Conservation (phyloP, 176 grass and related monocot genomes). For the Eleusine indica region DNA sequence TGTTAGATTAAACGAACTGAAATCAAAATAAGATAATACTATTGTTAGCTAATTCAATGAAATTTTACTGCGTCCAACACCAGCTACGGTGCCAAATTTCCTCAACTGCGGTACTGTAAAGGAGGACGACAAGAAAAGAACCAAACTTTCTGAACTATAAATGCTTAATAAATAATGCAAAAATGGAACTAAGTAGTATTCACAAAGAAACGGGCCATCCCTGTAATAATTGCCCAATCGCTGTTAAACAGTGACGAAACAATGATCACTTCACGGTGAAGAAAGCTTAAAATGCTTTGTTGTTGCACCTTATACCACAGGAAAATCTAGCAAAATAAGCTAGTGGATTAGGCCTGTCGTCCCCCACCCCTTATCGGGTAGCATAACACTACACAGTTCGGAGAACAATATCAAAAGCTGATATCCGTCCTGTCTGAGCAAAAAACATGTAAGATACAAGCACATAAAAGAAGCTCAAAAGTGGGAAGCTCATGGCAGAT, state of each 20-base stretch:
- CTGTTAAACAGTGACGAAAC: neutral
- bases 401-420: conserved; percentile 14
- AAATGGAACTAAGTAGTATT: neutral
- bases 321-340: neutral
- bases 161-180: neutral
- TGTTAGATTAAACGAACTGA: neutral
- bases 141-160: neutral
- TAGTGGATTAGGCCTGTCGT: conserved; percentile 22
- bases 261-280: neutral
- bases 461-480: conserved; percentile 21
- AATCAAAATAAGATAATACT: neutral
- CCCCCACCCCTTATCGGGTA: conserved; percentile 27
- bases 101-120: neutral
- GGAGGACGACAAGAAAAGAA: neutral
- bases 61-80: neutral
- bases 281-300: neutral
- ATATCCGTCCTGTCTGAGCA: conserved; percentile 25
- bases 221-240: neutral
- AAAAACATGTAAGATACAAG: conserved; percentile 19
- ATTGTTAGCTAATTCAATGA: neutral
- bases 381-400: conserved; percentile 10
- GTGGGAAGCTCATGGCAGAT: neutral
- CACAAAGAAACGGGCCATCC: neutral
- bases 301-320: neutral
- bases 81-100: conserved; percentile 15